Percentiles rank a stretch among this genome's conserved stretches.
phyloP scores from a whole-genome alignment of 1,139 yeast species.

The Yamadazyma atlantica region DNA sequence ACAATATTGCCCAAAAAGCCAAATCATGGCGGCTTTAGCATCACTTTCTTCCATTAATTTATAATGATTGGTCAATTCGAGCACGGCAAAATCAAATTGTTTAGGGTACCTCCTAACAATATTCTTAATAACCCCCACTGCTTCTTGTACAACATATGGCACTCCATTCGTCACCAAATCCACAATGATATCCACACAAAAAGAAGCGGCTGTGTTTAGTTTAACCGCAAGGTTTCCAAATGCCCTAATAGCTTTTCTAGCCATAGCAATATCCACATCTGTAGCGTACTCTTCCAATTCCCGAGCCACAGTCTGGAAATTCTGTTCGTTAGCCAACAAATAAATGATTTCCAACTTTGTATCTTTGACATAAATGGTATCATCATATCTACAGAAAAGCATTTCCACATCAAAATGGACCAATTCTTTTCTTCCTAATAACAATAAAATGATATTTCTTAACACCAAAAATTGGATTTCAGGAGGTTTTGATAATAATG shows the following conservation, averaged over 20 bases:
- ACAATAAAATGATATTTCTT: slow-evolving; percentile 73
- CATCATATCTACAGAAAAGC: slow-evolving; percentile 81
- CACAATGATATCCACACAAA: slow-evolving; percentile 63
- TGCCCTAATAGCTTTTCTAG: slow-evolving; percentile 84
- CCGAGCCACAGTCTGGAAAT: slow-evolving; percentile 60
- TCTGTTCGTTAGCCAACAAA: slow-evolving; percentile 66
- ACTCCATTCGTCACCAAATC: slow-evolving; percentile 66
- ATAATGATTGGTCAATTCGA: slow-evolving; percentile 42
- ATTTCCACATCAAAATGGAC: slow-evolving; percentile 67
- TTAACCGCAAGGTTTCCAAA: slow-evolving; percentile 88
- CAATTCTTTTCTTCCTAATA: slow-evolving; percentile 65
- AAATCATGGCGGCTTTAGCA: slow-evolving; percentile 73
- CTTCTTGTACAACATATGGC: slow-evolving; percentile 78
- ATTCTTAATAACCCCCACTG: slow-evolving; percentile 72
- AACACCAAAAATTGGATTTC: slow-evolving; percentile 83
- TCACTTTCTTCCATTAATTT: slow-evolving; percentile 69
- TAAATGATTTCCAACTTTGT: slow-evolving; percentile 87
- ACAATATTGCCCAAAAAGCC: slow-evolving; percentile 82
- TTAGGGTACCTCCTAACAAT: slow-evolving; percentile 75
- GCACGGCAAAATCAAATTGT: slow-evolving; percentile 37
- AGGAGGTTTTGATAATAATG: slow-evolving; percentile 72
- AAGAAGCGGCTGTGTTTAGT: slow-evolving; percentile 52
- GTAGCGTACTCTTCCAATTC: slow-evolving; percentile 87
- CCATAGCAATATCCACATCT: slow-evolving; percentile 82
- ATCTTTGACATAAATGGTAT: slow-evolving; percentile 85